These are phyloP conservation scores for Croton laevigatus DNA, from an alignment of 441 rosid genomes.

Conservation along the genomic window DNA sequence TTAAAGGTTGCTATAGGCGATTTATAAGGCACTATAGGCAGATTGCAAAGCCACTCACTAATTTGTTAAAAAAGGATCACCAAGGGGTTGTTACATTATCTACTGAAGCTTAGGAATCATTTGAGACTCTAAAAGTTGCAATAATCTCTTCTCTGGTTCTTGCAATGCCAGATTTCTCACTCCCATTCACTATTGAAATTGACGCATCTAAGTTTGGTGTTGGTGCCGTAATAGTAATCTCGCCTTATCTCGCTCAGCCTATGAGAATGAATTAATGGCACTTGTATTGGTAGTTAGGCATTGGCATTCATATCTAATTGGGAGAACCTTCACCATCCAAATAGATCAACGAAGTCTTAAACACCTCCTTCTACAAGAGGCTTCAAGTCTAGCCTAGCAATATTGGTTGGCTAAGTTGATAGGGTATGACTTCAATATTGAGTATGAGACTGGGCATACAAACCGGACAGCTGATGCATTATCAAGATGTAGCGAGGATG, in stretches of 20 bases:
- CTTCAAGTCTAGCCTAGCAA: background rate
- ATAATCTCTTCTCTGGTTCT: too few relatives aligned
- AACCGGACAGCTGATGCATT: too few relatives aligned
- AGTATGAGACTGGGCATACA: too few relatives aligned
- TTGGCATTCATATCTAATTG: background rate
- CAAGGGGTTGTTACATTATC: background rate
- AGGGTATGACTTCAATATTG: too few relatives aligned
- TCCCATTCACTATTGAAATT: too few relatives aligned
- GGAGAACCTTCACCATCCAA: background rate
- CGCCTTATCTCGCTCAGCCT: too few relatives aligned
- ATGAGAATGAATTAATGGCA: background rate
- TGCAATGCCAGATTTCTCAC: too few relatives aligned
- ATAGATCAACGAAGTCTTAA: background rate
- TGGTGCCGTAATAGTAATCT: background rate
- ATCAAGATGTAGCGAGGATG: too few relatives aligned
- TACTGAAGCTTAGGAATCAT: background rate
- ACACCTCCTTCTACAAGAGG: background rate
- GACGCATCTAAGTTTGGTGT: too few relatives aligned
- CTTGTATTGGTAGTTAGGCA: background rate
- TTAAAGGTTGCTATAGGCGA: background rate
- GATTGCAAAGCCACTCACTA: background rate
- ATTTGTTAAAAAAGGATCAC: too few relatives aligned
- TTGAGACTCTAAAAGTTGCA: background rate
- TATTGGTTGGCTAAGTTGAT: background rate
- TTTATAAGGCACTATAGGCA: background rate